Conservation (phyloP, 148 eudicot species). For the Silene latifolia region DNA sequence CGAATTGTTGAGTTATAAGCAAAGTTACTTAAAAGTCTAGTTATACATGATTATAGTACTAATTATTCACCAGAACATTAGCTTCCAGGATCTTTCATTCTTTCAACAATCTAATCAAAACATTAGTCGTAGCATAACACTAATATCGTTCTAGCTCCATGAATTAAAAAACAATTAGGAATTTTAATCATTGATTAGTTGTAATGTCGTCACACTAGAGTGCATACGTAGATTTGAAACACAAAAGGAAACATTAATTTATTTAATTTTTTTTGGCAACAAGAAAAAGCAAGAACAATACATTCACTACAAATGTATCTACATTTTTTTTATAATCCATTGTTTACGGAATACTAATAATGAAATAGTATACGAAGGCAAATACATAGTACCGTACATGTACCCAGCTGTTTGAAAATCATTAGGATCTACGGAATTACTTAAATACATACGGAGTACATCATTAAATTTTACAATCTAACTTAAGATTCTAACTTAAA, state of each 20-base stretch:
- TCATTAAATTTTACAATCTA: slow-evolving; percentile 11
- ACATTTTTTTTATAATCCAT: neutral
- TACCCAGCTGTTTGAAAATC: slow-evolving; percentile 18
- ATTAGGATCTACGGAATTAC: neutral
- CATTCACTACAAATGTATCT: slow-evolving; percentile 1
- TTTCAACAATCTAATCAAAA: slow-evolving; percentile 10
- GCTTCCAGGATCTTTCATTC: slow-evolving; percentile 21
- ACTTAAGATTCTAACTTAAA: slow-evolving; percentile 7
- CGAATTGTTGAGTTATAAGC: too few relatives aligned
- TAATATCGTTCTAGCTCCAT: neutral
- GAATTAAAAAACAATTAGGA: neutral
- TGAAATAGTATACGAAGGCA: slow-evolving; percentile 4
- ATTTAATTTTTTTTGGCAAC: neutral
- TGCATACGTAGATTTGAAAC: slow-evolving; percentile 17
- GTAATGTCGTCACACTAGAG: slow-evolving; percentile 22
- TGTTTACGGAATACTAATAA: neutral
- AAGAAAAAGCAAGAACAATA: neutral
- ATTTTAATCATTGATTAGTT: slow-evolving; percentile 4
- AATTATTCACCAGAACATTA: neutral
- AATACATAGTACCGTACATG: slow-evolving; percentile 26
- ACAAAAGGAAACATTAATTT: neutral
- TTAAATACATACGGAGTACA: neutral
- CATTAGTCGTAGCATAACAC: neutral
- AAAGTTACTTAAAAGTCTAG: neutral
- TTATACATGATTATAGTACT: too few relatives aligned